These are phyloP conservation scores for Astrocystis sublimbata DNA, from an alignment of 495 filamentous ascomycete species.

Conservation along the genomic window DNA sequence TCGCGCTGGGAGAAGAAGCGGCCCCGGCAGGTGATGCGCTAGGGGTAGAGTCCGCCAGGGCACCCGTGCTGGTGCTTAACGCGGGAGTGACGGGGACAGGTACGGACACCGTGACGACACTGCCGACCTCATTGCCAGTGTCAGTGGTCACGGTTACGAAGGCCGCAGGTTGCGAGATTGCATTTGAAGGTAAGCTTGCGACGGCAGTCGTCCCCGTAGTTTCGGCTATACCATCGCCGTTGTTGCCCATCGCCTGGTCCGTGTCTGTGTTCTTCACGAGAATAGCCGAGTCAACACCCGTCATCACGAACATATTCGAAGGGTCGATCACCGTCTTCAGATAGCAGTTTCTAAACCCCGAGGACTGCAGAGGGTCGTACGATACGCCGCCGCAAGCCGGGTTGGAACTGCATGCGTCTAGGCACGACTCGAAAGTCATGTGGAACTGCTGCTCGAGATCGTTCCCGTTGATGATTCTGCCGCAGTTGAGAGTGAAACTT, in stretches of 20 bases:
- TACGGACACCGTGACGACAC: conserved; percentile 10
- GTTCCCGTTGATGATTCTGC: conserved; percentile 31
- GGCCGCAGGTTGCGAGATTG: conserved; percentile 9
- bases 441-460: conserved; percentile 38
- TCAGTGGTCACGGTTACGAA: neutral
- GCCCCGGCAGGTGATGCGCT: neutral
- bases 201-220: neutral
- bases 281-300: conserved; percentile 33
- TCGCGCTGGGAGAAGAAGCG: neutral
- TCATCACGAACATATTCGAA: conserved; percentile 18
- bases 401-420: conserved; percentile 32
- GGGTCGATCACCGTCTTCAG: conserved; percentile 31
- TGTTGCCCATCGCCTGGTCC: conserved; percentile 9
- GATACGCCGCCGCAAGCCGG: conserved; percentile 30
- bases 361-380: conserved; percentile 30
- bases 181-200: neutral
- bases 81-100: neutral
- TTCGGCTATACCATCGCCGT: conserved; percentile 3
- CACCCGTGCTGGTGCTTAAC: neutral
- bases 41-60: neutral
- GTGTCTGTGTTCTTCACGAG: conserved; percentile 11
- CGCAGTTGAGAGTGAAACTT: conserved; percentile 31
- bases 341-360: conserved; percentile 44
- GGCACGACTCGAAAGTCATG: conserved; percentile 37
- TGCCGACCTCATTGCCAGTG: neutral